Conservation (phyloP, 2,329 filamentous ascomycete genomes). For the Paecilomyces dactylethromorphus region DNA sequence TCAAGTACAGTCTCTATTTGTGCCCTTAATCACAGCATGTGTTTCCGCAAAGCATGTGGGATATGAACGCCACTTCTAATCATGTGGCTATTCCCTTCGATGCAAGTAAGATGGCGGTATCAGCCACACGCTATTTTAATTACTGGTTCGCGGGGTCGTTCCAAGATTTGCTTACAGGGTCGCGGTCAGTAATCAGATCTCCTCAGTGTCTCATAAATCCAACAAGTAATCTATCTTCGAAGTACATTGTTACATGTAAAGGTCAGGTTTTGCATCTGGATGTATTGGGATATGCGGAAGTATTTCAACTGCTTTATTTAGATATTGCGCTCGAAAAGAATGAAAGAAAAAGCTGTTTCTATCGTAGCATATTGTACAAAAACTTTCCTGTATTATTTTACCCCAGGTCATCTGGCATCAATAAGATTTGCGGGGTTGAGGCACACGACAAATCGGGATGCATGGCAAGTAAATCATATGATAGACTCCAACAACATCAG, state of each 20-base stretch:
- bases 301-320: not conserved
- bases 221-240: not conserved
- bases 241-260: not conserved
- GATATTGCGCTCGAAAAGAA: not conserved
- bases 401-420: not conserved
- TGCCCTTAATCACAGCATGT: not conserved
- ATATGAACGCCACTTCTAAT: not conserved
- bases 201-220: not conserved
- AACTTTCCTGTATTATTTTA: not conserved
- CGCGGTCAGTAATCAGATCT: not conserved
- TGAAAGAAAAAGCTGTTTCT: not conserved
- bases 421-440: not conserved
- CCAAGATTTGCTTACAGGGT: not conserved
- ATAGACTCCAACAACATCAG: not conserved
- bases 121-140: not conserved
- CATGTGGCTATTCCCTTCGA: not conserved
- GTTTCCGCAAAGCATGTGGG: not conserved
- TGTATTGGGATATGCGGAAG: not conserved
- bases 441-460: not conserved
- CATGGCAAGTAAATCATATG: not conserved
- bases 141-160: not conserved
- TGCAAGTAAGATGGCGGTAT: not conserved
- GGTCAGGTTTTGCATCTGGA: not conserved
- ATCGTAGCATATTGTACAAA: not conserved
- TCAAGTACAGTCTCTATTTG: not conserved